Evolutionary conservation across 176 grass and related monocot genomes (phyloP).

Genomic region (Bonia amplexicaulis): DNA sequence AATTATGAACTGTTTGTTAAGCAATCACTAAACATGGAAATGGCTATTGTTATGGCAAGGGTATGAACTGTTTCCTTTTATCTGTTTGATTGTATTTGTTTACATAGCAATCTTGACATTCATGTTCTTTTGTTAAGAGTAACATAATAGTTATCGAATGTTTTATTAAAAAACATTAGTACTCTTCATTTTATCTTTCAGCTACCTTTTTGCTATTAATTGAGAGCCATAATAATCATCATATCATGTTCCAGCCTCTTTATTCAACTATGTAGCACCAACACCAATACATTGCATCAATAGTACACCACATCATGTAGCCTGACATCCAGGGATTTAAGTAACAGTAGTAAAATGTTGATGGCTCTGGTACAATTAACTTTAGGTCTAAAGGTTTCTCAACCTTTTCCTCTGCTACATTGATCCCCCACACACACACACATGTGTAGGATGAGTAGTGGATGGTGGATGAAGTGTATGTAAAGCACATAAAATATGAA

Average conservation of each 20-base stretch:
- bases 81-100: neutral
- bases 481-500: neutral
- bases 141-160: neutral
- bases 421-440: neutral
- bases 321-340: neutral
- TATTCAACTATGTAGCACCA: neutral
- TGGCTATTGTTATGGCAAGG: constrained; percentile 98
- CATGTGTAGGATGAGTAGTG: neutral
- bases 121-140: neutral
- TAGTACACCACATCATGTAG: constrained; percentile 10
- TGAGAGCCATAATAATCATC: neutral
- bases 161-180: neutral
- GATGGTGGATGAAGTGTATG: neutral
- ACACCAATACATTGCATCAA: neutral
- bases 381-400: neutral
- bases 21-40: constrained; percentile 99
- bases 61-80: constrained; percentile 38
- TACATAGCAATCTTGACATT: neutral
- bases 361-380: neutral
- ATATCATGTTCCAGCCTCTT: neutral
- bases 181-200: neutral
- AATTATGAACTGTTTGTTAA: constrained; percentile 99
- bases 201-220: neutral
- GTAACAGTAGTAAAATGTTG: neutral
- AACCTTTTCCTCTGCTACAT: neutral